Percentiles rank a stretch among this genome's conserved stretches.
Evolutionary conservation across 2,329 filamentous ascomycete species (phyloP).

Genomic region (Neurospora crassa): DNA sequence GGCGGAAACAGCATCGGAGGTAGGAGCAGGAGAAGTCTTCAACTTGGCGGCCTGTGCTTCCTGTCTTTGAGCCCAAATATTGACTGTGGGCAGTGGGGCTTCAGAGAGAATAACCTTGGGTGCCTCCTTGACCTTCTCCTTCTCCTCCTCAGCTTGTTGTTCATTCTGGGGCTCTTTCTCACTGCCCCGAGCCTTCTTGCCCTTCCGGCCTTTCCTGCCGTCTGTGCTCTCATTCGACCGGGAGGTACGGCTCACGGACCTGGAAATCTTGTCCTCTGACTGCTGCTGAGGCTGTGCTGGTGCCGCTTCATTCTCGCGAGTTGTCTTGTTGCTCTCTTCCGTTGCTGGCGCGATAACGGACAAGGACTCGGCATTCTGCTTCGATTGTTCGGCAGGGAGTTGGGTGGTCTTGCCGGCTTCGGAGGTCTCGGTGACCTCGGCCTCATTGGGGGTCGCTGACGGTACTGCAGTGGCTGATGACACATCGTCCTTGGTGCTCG

Average conservation of each 20-base stretch:
- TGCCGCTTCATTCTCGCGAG: conserved; percentile 11
- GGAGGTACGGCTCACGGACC: conserved; percentile 52
- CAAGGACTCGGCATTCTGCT: conserved; percentile 21
- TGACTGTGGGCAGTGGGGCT: conserved; percentile 73
- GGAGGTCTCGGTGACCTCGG: conserved; percentile 24
- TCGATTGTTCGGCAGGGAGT: conserved; percentile 17
- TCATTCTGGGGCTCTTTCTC: conserved; percentile 46
- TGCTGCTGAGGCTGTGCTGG: conserved; percentile 10
- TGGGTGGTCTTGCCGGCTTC: conserved; percentile 19
- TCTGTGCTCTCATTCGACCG: conserved; percentile 61
- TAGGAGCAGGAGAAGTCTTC: conserved; percentile 23
- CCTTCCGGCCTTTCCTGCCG: conserved; percentile 50
- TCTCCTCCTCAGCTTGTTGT: conserved; percentile 42
- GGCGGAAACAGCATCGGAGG: conserved; percentile 14
- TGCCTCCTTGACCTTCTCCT: conserved; percentile 41
- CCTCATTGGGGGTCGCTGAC: conserved; percentile 27
- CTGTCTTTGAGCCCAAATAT: conserved; percentile 76
- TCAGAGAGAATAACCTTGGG: conserved; percentile 62
- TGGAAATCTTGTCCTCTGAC: conserved; percentile 29
- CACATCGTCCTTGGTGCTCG: conserved; percentile 29
- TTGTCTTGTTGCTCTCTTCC: conserved; percentile 15
- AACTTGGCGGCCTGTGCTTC: conserved; percentile 52
- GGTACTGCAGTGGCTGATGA: conserved; percentile 26
- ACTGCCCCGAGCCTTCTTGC: conserved; percentile 49
- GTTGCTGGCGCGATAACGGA: conserved; percentile 27